Base-by-base conservation (phyloP, 1,139 yeast species). In the Kluyveromyces sp. region DNA sequence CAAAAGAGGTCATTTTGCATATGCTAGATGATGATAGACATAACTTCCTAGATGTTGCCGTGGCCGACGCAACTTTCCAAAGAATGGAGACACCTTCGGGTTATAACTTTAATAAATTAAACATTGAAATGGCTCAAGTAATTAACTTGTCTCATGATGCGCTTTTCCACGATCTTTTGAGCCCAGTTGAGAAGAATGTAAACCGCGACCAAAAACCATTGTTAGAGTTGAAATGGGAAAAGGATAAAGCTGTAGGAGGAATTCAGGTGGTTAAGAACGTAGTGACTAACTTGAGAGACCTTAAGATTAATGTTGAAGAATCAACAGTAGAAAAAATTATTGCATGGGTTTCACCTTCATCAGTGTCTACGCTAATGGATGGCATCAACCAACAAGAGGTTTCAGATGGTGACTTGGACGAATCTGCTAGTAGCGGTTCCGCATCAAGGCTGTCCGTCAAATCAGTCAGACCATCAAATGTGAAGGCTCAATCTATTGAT, bases 1-100 rank as follows among this genome's bases (percentile, higher is more conserved):
- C 94, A 0, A 90, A 83, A 57, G 85, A 83, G 55, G 71, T 88
- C 31, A 77, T 81, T 44, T 71, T 90, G 71, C 94, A 86, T 59
- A 69, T 89, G 56, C 67, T 88, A 45, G 80, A 77, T 46, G 79
- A 78, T 8, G 63, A 74, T 4, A 68, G 85, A 29, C 65, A 68
- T 37, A 92, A 94, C 21, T 79, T 89, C 56, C 64, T 87, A 49
- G 95, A 85, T 62, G 71, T 89, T 50, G 83, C 84, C 0, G 61
- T 90, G 32, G 82, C 84, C 1, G 73, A 75, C 37, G 77, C 86
- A 2, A 70, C 71, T 34, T 88, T 80, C 64, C 73, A 75, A 50
- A 70, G 96, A 50, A 60, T 80, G 4, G 77, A 76, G 43, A 71
- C 83, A 37, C 67, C 79, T 0, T 88, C 82, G 53, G 83, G 86